phyloP scores from a whole-genome alignment of 371 early-diverging fungal species.

The Rhizomucor pusillus region DNA sequence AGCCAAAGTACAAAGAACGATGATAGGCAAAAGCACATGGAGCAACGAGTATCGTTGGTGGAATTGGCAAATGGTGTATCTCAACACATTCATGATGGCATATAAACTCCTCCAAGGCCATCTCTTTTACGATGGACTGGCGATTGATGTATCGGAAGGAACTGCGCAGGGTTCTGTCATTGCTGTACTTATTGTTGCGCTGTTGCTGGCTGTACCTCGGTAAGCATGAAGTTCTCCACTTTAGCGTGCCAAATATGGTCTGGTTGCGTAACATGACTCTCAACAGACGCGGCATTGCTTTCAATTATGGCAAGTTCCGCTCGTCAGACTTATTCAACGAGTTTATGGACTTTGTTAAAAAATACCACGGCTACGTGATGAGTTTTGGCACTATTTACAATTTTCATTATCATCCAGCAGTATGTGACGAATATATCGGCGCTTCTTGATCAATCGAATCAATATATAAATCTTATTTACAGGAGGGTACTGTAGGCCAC shows the following conservation, averaged over 20 bases:
- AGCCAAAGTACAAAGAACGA: constrained; percentile 20
- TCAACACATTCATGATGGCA: constrained; percentile 32
- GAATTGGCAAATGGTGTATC: constrained; percentile 44
- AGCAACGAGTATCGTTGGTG: constrained; percentile 32
- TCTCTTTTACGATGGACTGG: constrained; percentile 38
- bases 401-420: constrained; percentile 47
- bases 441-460: background rate
- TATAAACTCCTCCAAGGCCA: constrained; percentile 35
- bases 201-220: constrained; percentile 41
- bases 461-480: background rate
- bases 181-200: constrained; percentile 31
- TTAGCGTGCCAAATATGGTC: too few species aligned
- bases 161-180: constrained; percentile 41
- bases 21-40: constrained; percentile 14
- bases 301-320: constrained; percentile 24
- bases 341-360: constrained; percentile 31
- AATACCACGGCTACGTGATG: constrained; percentile 45
- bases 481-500: constrained; percentile 46
- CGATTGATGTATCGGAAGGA: constrained; percentile 38
- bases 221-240: constrained; percentile 1
- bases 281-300: constrained; percentile 35
- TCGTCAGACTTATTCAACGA: constrained; percentile 15
- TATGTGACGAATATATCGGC: constrained; percentile 10
- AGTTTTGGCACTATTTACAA: constrained; percentile 43
- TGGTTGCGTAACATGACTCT: background rate